Conservation (phyloP, 805 yeast species). For the Yamadazyma nakazawae region DNA sequence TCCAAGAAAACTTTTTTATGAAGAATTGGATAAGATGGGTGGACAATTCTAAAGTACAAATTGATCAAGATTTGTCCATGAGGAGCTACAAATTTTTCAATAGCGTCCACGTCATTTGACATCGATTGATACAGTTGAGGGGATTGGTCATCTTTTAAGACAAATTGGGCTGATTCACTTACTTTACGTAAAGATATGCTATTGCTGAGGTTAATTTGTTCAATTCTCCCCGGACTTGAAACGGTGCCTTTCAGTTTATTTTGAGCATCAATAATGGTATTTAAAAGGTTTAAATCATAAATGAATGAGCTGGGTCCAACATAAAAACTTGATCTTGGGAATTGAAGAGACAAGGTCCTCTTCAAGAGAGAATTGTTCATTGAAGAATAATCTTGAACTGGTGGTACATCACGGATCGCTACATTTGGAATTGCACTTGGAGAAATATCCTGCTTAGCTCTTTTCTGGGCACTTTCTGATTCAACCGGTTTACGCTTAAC, state of each 20-base stretch:
- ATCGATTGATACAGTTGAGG: slow-evolving; percentile 64
- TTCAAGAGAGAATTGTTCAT: slow-evolving; percentile 63
- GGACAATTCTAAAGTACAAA: slow-evolving; percentile 78
- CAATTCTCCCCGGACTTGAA: slow-evolving; percentile 55
- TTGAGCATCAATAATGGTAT: slow-evolving; percentile 48
- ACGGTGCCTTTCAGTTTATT: slow-evolving; percentile 9
- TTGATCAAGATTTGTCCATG: slow-evolving; percentile 81
- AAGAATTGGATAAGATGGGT: slow-evolving; percentile 86
- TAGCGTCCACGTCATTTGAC: slow-evolving; percentile 75
- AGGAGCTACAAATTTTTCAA: slow-evolving; percentile 86
- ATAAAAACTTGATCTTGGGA: slow-evolving; percentile 84
- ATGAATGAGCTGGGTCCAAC: slow-evolving; percentile 82
- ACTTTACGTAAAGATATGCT: slow-evolving; percentile 74
- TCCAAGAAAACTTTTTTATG: slow-evolving; percentile 91
- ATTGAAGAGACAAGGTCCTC: slow-evolving; percentile 72
- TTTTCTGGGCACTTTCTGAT: slow-evolving; percentile 13
- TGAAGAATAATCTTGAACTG: slow-evolving; percentile 64
- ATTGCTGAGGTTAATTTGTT: slow-evolving; percentile 72
- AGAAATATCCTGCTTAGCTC: slow-evolving; percentile 18
- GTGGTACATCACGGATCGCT: slow-evolving; percentile 51
- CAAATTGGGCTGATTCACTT: slow-evolving; percentile 69
- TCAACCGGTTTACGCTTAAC: slow-evolving; percentile 33
- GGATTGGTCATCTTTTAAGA: slow-evolving; percentile 76
- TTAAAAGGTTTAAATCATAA: slow-evolving; percentile 69
- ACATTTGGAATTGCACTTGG: slow-evolving; percentile 28